Evolutionary conservation across 306 rosid species (phyloP), one percentile per base, ranked within the genome.

Genomic region (Vigna trinervia): DNA sequence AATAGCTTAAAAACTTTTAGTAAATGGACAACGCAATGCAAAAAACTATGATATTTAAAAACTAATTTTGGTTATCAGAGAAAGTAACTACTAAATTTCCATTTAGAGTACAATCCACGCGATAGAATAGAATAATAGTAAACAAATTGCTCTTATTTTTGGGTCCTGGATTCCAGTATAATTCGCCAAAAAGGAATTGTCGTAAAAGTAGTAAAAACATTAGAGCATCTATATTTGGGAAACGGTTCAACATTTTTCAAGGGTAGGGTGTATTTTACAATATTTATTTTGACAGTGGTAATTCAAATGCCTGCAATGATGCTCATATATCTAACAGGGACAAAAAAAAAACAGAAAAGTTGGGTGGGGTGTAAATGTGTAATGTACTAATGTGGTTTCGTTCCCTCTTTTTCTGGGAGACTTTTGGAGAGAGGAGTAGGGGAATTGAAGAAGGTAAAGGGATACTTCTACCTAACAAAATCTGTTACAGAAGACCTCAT

Each of bases 401-500:
- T 20, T 17, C 7, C 71, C 17, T 22, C 32, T 13, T 60, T 45
- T 74, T 54, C 20, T 26, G 1, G 23, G 3, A 62, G 23, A 62
- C 12, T 26, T 60, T 46, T 43, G 4, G 32, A 56, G n/a, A 57
- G 7, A 5, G 14, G 7, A 43, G 12, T 23, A 1, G 12, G 0
- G 7, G 46, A 23, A 46, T 58, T 58, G 64, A 62, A 45, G 68
- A 66, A 41, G n/a, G 8, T 43, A 43, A 26, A 1, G 38, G 8
- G 7, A 7, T 22, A 19, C 30, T 57, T 9, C 36, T 36, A 36
- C 8, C 41, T 36, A 53, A 53, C 15, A 38, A 30, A 30, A 39
- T 52, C 77, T 78, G 63, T 74, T 45, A 69, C 81, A 51, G 36
- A 52, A 67, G 34, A 62, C 32, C 61, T 32, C 67, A 61, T 77